Conservation (phyloP, 352 stramenopile species). For the Stramenopiles sp. region DNA sequence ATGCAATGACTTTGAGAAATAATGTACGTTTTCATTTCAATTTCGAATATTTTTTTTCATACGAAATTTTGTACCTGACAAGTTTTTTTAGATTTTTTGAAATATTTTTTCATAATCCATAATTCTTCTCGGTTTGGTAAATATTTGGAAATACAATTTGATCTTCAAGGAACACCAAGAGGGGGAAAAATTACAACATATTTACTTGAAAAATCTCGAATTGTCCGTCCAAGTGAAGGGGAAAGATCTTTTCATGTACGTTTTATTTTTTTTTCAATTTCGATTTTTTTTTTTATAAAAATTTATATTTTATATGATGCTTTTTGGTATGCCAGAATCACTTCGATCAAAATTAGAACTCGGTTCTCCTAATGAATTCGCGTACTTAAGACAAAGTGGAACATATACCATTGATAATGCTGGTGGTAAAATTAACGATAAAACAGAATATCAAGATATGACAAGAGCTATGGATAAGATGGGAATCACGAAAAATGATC, state of each 20-base stretch:
- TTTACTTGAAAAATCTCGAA: conserved; percentile 45
- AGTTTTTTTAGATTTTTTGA: too few relatives aligned
- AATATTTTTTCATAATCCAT: too few relatives aligned
- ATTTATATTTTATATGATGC: conserved; percentile 69
- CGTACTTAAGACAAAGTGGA: conserved; percentile 33
- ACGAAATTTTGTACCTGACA: too few relatives aligned
- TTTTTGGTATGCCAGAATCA: conserved; percentile 13
- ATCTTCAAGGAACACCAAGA: conserved; percentile 23
- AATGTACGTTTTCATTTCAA: too few relatives aligned
- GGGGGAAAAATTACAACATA: conserved; percentile 51
- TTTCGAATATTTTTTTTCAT: too few relatives aligned
- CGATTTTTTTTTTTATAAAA: too few relatives aligned
- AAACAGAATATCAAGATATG: conserved; percentile 22
- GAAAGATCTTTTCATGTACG: conserved; percentile 60
- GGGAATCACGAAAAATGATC: conserved; percentile 40
- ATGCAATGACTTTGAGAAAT: conserved; percentile 80
- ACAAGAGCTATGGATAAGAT: conserved; percentile 25
- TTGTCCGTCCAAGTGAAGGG: conserved; percentile 32
- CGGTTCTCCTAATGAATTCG: conserved; percentile 22
- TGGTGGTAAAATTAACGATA: conserved; percentile 43
- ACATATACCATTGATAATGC: conserved; percentile 34
- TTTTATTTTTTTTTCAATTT: too few relatives aligned
- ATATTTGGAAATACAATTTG: conserved; percentile 86
- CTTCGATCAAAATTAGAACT: conserved; percentile 9
- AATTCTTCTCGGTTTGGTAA: conserved; percentile 83